These are phyloP conservation scores for Aristolochia californica DNA, from an alignment of 164 flowering plant species.

Conservation along the genomic window DNA sequence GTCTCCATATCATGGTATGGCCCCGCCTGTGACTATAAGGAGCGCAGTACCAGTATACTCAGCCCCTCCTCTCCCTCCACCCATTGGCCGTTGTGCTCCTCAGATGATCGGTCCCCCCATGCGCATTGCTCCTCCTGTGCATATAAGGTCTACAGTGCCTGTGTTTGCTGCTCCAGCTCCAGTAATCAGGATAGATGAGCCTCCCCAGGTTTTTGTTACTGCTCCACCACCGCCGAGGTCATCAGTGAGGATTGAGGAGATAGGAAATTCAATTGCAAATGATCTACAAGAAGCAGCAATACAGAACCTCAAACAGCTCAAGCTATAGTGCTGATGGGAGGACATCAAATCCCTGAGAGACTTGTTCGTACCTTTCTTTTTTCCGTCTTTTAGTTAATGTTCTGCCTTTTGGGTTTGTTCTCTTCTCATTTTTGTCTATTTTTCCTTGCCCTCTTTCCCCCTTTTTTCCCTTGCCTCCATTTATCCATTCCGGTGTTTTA, in stretches of 20 bases:
- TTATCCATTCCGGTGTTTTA: not conserved
- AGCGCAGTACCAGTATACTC: conserved; percentile 72
- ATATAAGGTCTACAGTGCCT: conserved; percentile 28
- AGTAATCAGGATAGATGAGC: conserved; percentile 5
- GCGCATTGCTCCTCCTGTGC: conserved; percentile 27
- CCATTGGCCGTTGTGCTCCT: conserved; percentile 16
- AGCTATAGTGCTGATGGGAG: conserved; percentile 23
- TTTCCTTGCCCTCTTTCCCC: not conserved
- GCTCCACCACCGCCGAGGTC: conserved; percentile 18
- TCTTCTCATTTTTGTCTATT: not conserved
- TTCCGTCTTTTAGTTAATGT: not conserved
- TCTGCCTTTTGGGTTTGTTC: too few species aligned
- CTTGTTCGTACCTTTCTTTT: not conserved
- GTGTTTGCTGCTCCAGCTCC: conserved; percentile 28
- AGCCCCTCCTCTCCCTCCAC: conserved; percentile 53
- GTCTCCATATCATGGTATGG: conserved; percentile 46
- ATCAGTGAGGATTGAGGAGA: conserved; percentile 19
- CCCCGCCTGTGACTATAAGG: conserved; percentile 84
- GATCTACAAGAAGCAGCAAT: conserved; percentile 22
- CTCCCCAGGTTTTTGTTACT: conserved; percentile 27
- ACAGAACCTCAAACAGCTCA: conserved; percentile 36
- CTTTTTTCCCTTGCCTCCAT: not conserved
- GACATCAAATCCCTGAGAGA: not conserved
- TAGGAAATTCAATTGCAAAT: conserved; percentile 2
- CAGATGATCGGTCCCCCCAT: conserved; percentile 28